These are phyloP conservation scores for Rubia occidens DNA, from an alignment of 305 asterid species.

Conservation along the genomic window DNA sequence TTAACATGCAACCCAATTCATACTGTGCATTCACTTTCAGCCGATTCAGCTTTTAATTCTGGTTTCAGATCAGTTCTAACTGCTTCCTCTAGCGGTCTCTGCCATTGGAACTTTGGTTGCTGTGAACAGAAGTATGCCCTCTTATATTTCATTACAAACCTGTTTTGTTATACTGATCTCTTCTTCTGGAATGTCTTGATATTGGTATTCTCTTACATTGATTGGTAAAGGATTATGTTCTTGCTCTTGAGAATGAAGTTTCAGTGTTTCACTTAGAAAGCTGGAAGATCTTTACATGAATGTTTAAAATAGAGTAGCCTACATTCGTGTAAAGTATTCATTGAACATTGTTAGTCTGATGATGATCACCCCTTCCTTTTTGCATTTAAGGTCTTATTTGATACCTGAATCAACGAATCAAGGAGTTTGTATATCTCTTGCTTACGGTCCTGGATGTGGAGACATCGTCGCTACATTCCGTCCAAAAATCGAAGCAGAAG, in stretches of 20 bases:
- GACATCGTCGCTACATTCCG: conserved; percentile 82
- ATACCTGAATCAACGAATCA: conserved; percentile 58
- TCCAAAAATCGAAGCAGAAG: conserved; percentile 49
- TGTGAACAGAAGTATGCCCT: conserved; percentile 39
- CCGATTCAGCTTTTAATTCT: conserved; percentile 29
- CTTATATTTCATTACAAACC: neutral
- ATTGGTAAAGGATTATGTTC: neutral
- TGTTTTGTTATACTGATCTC: conserved; percentile 2
- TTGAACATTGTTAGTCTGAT: neutral
- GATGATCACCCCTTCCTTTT: neutral
- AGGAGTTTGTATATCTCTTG: conserved; percentile 82
- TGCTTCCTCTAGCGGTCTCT: conserved; percentile 84
- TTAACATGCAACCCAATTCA: conserved; percentile 58
- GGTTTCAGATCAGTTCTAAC: conserved; percentile 52
- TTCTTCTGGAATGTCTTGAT: neutral
- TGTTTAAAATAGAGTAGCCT: neutral
- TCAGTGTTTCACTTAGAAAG: neutral
- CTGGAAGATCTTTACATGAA: conserved; percentile 1
- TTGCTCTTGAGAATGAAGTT: neutral
- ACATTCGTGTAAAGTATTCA: neutral
- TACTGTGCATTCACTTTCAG: conserved; percentile 47
- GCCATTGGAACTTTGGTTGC: conserved; percentile 70
- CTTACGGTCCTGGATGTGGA: conserved; percentile 38
- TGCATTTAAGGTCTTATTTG: conserved; percentile 40
- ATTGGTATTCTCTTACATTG: neutral